phyloP scores from a whole-genome alignment of 2,329 filamentous ascomycete genomes.

The Ascosphaera apis region DNA sequence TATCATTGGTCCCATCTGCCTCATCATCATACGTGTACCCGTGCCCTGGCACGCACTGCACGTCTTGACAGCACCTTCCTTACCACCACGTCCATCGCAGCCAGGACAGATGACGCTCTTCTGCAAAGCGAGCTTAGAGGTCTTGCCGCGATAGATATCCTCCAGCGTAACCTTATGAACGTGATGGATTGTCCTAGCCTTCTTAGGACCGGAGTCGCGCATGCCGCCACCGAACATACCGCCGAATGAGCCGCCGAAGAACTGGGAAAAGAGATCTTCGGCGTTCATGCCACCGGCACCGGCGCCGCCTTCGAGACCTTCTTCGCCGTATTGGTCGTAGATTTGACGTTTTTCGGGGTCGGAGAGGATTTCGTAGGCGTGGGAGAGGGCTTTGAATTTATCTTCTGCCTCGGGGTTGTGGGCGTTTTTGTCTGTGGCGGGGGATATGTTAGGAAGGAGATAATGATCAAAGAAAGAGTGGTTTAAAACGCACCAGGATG shows the following conservation, averaged over 20 bases:
- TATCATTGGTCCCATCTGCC: slow-evolving; percentile 99
- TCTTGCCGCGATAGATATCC: slow-evolving; percentile 96
- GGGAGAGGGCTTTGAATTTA: slow-evolving; percentile 78
- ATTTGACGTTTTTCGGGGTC: slow-evolving; percentile 83
- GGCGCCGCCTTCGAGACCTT: slow-evolving; percentile 55
- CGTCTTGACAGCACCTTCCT: slow-evolving; percentile 60
- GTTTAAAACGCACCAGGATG: slow-evolving; percentile 56
- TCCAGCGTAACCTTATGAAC: slow-evolving; percentile 81
- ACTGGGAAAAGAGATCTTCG: slow-evolving; percentile 79
- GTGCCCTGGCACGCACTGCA: slow-evolving; percentile 70
- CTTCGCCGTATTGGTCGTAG: slow-evolving; percentile 91
- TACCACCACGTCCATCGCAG: slow-evolving; percentile 77
- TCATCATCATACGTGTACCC: slow-evolving; percentile 86
- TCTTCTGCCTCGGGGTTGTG: slow-evolving; percentile 64
- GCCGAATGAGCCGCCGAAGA: slow-evolving; percentile 51
- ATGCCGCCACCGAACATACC: slow-evolving; percentile 20
- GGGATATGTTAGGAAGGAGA: slow-evolving; percentile 70
- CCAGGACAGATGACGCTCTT: slow-evolving; percentile 76
- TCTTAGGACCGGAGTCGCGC: slow-evolving; percentile 36
- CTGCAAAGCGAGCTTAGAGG: slow-evolving; percentile 84
- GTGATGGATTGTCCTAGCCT: slow-evolving; percentile 93
- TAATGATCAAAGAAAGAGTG: slow-evolving; percentile 5
- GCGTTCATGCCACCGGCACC: slow-evolving; percentile 44
- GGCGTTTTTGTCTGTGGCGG: slow-evolving; percentile 53
- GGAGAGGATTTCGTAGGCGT: slow-evolving; percentile 92